Conservation (phyloP, 139 green algal species). For the Auxenochlorella pyrenoidosa region DNA sequence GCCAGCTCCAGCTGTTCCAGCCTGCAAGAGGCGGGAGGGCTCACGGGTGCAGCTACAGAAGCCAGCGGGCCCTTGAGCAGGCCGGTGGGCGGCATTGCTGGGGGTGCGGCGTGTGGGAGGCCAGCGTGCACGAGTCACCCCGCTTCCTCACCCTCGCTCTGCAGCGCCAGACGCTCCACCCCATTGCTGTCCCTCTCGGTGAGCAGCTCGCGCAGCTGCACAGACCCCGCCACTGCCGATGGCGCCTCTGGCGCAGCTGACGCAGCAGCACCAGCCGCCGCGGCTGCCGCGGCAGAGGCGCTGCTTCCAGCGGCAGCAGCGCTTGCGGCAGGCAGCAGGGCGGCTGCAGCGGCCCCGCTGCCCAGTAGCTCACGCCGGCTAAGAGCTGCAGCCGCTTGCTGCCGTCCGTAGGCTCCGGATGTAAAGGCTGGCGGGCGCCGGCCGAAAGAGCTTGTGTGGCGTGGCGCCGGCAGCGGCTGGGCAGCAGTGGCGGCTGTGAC, state of each 20-base stretch:
- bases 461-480: background rate
- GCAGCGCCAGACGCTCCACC: slow-evolving; percentile 34
- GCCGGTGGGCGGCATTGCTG: too few relatives aligned
- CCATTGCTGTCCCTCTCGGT: slow-evolving; percentile 9
- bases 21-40: background rate
- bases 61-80: too few relatives aligned
- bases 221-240: background rate
- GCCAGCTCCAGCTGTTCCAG: slow-evolving; percentile 81
- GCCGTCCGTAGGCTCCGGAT: background rate
- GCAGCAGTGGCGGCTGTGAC: background rate
- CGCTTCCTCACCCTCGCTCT: slow-evolving; percentile 20
- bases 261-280: background rate
- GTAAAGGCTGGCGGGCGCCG: background rate
- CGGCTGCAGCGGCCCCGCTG: background rate
- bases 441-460: background rate
- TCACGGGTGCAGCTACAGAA: background rate
- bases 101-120: too few relatives aligned
- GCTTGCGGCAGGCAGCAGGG: background rate
- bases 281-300: background rate
- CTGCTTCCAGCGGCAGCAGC: background rate
- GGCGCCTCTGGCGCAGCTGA: background rate
- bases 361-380: slow-evolving; percentile 24
- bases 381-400: background rate
- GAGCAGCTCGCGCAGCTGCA: background rate
- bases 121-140: too few relatives aligned